Base-by-base conservation (phyloP, 2,329 filamentous ascomycete species). In the Diplodia corticola region DNA sequence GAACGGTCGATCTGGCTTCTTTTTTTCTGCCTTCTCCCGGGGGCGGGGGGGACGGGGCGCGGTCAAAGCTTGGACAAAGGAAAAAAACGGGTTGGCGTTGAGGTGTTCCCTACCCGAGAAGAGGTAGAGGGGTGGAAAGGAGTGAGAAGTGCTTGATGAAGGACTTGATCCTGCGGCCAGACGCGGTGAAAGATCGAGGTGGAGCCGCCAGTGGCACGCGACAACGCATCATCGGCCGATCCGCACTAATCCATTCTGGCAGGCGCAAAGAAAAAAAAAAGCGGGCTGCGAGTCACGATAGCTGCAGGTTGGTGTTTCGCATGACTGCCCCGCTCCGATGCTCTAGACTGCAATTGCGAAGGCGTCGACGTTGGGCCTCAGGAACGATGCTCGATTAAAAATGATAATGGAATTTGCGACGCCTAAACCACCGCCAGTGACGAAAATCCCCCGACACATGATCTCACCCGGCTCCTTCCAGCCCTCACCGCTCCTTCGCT, bases 401-500 rank as follows among this genome's bases (percentile, higher is more conserved):
- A 44, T 44, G 20, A 13, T 44, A n/a, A 6, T 44, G 40, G 6
- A 44, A 44, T 20, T 6, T 44, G 40, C 17, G 10, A 10, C 6
- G 40, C 17, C n/a, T 10, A n/a, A 10, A 30, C n/a, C n/a, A 6
- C 5, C 10, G 24, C 6, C 24, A 53, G 20, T 10, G 17, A 20
- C 12, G 17, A 53, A 53, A 20, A 5, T n/a, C 24, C n/a, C 24
- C 51, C 20, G 9, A 17, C 10, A 17, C 28, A 54, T 54, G 17
- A 22, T 28, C 17, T 44, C 17, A 44, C n/a, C 9, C 40, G 40
- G 40, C 40, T 44, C n/a, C 40, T 44, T 20, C 33, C 33, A 35
- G 9, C 33, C 33, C 33, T 35, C 50, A n/a, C 26, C 50, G n/a
- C 26, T 4, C n/a, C 26, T 12, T 35, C 15, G 50, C 67, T 85